Evolutionary conservation across 495 filamentous ascomycete genomes (phyloP).

Genomic region (Pyrenula aspistea): DNA sequence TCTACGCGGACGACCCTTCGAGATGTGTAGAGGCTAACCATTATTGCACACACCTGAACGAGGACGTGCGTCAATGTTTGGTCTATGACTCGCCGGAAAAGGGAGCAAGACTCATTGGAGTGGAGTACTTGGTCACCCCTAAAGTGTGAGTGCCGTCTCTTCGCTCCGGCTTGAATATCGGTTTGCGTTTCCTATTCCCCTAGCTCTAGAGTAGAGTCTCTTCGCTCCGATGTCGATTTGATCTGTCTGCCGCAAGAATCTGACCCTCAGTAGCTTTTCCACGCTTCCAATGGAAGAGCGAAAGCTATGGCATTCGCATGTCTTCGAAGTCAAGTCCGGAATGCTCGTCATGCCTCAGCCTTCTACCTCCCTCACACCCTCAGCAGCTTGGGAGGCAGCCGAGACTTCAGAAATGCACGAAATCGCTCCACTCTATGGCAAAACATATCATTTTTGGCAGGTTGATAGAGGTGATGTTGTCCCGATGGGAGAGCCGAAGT

Average conservation of each 20-base stretch:
- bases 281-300: constrained; percentile 54
- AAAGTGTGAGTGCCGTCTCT: constrained; percentile 28
- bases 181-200: no score
- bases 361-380: not conserved
- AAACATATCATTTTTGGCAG: constrained; percentile 87
- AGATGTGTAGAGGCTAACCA: constrained; percentile 70
- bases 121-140: constrained; percentile 87
- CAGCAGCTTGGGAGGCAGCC: constrained; percentile 53
- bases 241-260: no score
- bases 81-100: constrained; percentile 61
- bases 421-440: constrained; percentile 64
- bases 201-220: no score
- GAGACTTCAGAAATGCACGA: constrained; percentile 74
- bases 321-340: constrained; percentile 78
- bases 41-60: constrained; percentile 71
- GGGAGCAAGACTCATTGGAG: constrained; percentile 64
- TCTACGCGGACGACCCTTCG: constrained; percentile 56
- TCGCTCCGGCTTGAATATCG: no score
- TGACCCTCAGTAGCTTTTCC: constrained; percentile 29
- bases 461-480: constrained; percentile 66
- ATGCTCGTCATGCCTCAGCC: constrained; percentile 74
- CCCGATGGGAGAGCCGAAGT: constrained; percentile 59
- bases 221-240: no score
- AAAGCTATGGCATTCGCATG: constrained; percentile 68
- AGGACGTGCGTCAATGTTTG: constrained; percentile 66